A percentile compares a stretch with the other conserved stretches of the same genome.
These are phyloP conservation scores for Cynanchum wilfordii DNA, from an alignment of 257 asterid genomes.

Conservation along the genomic window DNA sequence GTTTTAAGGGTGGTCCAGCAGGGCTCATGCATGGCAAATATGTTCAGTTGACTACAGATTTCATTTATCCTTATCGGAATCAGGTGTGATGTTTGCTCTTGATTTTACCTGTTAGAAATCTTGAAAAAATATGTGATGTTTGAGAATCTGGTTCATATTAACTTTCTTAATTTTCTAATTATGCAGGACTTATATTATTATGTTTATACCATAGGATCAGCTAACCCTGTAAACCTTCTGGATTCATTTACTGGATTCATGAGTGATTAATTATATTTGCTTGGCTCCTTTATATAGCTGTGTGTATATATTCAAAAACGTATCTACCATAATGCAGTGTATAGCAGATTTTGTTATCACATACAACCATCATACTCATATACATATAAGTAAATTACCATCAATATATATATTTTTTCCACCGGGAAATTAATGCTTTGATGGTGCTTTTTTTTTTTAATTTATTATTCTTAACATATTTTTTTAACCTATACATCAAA, in stretches of 20 bases:
- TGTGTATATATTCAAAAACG: neutral
- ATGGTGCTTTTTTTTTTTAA: neutral
- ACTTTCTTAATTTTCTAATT: neutral
- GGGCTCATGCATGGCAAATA: conserved; percentile 89
- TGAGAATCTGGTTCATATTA: neutral
- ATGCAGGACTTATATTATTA: neutral
- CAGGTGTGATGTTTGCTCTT: conserved; percentile 42
- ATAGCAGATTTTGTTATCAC: neutral
- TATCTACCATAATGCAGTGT: neutral
- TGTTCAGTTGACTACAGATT: conserved; percentile 68
- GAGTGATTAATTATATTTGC: neutral
- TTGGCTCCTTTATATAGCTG: neutral
- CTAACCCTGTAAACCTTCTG: neutral
- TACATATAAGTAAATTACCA: neutral
- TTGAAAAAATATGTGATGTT: neutral
- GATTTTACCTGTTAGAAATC: neutral
- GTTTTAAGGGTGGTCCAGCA: conserved; percentile 94
- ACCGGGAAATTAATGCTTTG: neutral
- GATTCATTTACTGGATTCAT: neutral
- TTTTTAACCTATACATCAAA: neutral
- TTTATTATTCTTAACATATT: neutral
- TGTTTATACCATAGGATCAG: neutral
- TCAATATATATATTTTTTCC: too few relatives aligned
- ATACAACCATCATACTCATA: neutral
- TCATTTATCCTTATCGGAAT: conserved; percentile 81